Evolutionary conservation across 805 yeast species (phyloP).

Genomic region (Metschnikowia matae): DNA sequence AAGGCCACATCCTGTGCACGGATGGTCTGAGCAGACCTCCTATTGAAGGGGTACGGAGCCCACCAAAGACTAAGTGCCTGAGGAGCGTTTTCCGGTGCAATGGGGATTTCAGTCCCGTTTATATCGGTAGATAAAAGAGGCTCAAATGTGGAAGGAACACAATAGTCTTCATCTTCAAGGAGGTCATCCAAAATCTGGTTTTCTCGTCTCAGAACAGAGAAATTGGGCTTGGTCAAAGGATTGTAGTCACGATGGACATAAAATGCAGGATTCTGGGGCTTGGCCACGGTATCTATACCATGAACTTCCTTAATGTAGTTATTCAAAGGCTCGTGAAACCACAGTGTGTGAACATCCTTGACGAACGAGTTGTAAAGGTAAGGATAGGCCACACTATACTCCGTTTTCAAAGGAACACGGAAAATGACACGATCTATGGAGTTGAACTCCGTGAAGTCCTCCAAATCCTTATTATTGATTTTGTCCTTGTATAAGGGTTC

Average conservation of each 20-base stretch:
- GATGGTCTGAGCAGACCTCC: slow-evolving; percentile 63
- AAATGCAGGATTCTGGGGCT: slow-evolving; percentile 42
- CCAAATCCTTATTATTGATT: slow-evolving; percentile 53
- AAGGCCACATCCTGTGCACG: slow-evolving; percentile 90
- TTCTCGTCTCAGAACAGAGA: slow-evolving; percentile 22
- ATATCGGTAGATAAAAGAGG: slow-evolving; percentile 45
- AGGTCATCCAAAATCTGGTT: slow-evolving; percentile 22
- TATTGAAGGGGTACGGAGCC: slow-evolving; percentile 84
- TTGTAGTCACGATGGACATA: slow-evolving; percentile 50
- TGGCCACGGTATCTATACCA: slow-evolving; percentile 8
- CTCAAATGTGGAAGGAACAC: slow-evolving; percentile 38
- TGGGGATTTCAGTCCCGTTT: slow-evolving; percentile 7
- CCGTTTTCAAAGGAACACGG: slow-evolving; percentile 72
- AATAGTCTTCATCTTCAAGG: slow-evolving; percentile 27
- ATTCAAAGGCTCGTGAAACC: slow-evolving; percentile 63
- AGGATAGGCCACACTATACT: slow-evolving; percentile 84
- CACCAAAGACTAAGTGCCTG: slow-evolving; percentile 64
- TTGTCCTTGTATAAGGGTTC: slow-evolving; percentile 74
- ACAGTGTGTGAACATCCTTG: slow-evolving; percentile 53
- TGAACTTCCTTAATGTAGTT: slow-evolving; percentile 46
- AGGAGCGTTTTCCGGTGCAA: slow-evolving; percentile 41
- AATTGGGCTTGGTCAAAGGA: slow-evolving; percentile 43
- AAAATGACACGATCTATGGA: slow-evolving; percentile 83
- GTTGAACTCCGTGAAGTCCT: slow-evolving; percentile 87
- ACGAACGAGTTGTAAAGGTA: slow-evolving; percentile 77